Percentiles rank a stretch among this genome's conserved stretches.
Conservation (phyloP, 2,329 filamentous ascomycete species). For the Cladophialophora yegresii region DNA sequence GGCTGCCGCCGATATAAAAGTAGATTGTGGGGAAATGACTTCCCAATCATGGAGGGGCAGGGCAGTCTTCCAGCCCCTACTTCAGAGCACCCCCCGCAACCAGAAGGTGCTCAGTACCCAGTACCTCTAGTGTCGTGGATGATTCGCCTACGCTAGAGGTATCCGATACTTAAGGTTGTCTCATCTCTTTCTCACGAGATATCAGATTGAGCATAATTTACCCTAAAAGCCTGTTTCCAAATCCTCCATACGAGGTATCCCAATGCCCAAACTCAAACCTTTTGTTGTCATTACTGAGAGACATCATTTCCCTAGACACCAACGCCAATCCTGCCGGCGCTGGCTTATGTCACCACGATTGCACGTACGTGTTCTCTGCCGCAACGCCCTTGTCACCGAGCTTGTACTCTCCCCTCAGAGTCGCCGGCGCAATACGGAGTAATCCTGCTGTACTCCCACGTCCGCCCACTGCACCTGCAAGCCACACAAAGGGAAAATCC, state of each 20-base stretch:
- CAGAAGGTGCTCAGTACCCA: not conserved
- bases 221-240: slow-evolving; percentile 4
- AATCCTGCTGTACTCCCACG: slow-evolving; percentile 12
- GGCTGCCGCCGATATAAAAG: not conserved
- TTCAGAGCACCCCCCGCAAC: too few relatives aligned
- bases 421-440: not conserved
- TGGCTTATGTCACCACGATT: not conserved
- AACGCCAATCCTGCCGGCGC: not conserved
- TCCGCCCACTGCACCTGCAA: slow-evolving; percentile 6
- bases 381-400: not conserved
- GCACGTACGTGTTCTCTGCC: not conserved
- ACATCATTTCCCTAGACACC: not conserved
- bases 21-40: not conserved
- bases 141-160: slow-evolving; percentile 14
- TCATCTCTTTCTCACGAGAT: slow-evolving; percentile 4
- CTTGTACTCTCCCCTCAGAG: slow-evolving; percentile 11
- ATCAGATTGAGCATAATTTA: slow-evolving; percentile 15
- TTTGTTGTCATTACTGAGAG: not conserved
- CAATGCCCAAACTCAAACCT: not conserved
- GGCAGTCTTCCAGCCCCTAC: not conserved
- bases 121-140: slow-evolving; percentile 11
- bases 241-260: not conserved
- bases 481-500: not conserved
- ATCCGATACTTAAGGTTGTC: slow-evolving; percentile 7
- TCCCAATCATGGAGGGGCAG: not conserved